These are phyloP conservation scores for Moniliophthora roreri DNA, from an alignment of 1,284 basidiomycete genomes.

Conservation along the genomic window DNA sequence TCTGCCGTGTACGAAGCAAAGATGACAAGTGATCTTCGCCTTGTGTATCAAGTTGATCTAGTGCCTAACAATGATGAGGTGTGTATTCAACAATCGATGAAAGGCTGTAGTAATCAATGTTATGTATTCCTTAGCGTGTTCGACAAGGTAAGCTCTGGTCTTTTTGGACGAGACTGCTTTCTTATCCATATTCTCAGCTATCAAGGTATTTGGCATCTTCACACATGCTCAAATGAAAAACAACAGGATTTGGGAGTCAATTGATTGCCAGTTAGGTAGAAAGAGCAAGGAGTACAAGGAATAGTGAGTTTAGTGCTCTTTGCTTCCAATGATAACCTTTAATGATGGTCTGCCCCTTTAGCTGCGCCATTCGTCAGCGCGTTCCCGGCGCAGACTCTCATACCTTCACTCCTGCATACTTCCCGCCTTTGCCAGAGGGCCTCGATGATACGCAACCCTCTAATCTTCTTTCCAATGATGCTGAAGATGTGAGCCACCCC, in stretches of 20 bases:
- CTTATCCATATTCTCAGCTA: constrained; percentile 34
- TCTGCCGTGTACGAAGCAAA: constrained; percentile 70
- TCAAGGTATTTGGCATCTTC: constrained; percentile 64
- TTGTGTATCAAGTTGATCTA: constrained; percentile 71
- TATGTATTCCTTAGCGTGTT: constrained; percentile 38
- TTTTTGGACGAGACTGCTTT: neutral
- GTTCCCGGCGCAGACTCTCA: constrained; percentile 10
- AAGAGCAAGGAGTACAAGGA: constrained; percentile 55
- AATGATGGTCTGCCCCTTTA: neutral
- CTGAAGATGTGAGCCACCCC: constrained; percentile 1
- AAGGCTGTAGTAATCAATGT: no score
- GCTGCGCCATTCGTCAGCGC: constrained; percentile 10
- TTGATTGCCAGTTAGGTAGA: constrained; percentile 49
- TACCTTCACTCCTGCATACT: constrained; percentile 13
- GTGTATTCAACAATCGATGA: no score
- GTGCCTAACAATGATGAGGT: constrained; percentile 49
- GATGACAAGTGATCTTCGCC: constrained; percentile 57
- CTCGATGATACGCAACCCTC: neutral
- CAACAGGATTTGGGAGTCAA: constrained; percentile 53
- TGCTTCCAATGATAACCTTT: neutral
- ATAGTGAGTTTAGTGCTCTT: constrained; percentile 31
- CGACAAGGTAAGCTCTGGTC: constrained; percentile 44
- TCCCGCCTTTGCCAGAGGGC: constrained; percentile 10
- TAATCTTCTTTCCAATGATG: constrained; percentile 7
- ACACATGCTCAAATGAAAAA: constrained; percentile 56